These are phyloP conservation scores for Rhizopogon rudus DNA, from an alignment of 768 basidiomycete genomes.

Conservation along the genomic window DNA sequence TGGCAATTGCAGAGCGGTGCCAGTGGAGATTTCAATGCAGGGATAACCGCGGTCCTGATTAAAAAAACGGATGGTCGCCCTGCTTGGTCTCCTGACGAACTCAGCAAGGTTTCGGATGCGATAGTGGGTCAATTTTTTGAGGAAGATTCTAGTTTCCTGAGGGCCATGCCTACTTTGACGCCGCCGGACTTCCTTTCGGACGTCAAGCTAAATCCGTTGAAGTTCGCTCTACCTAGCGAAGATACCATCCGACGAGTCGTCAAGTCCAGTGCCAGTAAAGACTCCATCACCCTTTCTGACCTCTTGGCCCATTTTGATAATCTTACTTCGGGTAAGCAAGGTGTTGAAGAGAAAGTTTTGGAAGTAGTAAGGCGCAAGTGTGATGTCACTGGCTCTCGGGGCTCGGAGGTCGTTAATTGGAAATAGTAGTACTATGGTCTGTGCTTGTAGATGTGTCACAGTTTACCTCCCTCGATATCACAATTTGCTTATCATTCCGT, in stretches of 20 bases:
- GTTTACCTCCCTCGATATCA: neutral
- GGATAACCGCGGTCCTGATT: constrained; percentile 68
- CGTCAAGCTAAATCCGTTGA: constrained; percentile 26
- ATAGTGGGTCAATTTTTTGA: constrained; percentile 69
- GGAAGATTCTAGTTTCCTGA: constrained; percentile 41
- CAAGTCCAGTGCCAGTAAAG: constrained; percentile 33
- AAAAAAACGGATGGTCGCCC: constrained; percentile 49
- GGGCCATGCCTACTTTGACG: constrained; percentile 39
- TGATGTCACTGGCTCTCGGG: constrained; percentile 48
- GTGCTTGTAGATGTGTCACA: neutral
- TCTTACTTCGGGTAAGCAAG: constrained; percentile 36
- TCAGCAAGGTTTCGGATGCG: constrained; percentile 55
- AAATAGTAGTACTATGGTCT: constrained; percentile 11
- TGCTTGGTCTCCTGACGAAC: constrained; percentile 63
- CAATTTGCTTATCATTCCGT: neutral
- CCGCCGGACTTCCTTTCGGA: constrained; percentile 31
- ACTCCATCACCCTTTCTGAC: constrained; percentile 22
- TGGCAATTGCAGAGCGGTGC: constrained; percentile 53
- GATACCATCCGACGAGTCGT: constrained; percentile 64
- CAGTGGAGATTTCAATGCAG: constrained; percentile 78
- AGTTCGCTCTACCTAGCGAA: constrained; percentile 72
- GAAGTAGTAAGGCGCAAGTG: constrained; percentile 75
- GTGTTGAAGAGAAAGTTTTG: constrained; percentile 69
- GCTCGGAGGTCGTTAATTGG: constrained; percentile 18
- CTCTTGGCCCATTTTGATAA: constrained; percentile 19